Conservation (phyloP, 148 eudicot species). For the Rheum nobile region DNA sequence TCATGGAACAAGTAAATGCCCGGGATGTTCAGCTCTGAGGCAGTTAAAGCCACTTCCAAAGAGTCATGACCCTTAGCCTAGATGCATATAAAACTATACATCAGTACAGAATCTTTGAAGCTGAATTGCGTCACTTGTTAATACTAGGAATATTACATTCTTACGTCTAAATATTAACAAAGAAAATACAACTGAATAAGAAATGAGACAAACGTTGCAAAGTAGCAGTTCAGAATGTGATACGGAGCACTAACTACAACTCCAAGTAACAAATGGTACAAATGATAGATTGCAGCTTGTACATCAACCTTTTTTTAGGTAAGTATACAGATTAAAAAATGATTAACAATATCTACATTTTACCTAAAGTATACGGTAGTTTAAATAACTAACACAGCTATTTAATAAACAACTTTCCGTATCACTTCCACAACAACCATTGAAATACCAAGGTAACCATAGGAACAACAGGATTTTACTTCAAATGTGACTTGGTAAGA, state of each 20-base stretch:
- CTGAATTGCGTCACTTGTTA: neutral
- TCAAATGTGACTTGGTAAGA: neutral
- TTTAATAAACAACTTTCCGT: neutral
- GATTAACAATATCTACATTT: neutral
- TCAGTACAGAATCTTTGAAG: constrained; percentile 1
- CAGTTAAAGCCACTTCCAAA: constrained; percentile 53
- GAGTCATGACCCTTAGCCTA: constrained; percentile 41
- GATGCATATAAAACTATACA: constrained; percentile 4
- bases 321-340: neutral
- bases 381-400: neutral
- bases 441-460: neutral
- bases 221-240: neutral
- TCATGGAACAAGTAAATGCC: constrained; percentile 78
- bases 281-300: neutral
- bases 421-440: neutral
- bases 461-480: neutral
- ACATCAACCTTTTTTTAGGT: neutral
- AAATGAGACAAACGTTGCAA: neutral
- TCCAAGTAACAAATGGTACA: neutral
- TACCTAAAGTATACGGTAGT: neutral
- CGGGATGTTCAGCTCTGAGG: constrained; percentile 65
- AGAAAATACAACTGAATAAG: constrained; percentile 1
- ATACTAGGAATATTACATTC: neutral
- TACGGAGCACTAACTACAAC: neutral
- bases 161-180: neutral